phyloP scores from a whole-genome alignment of 2,329 filamentous ascomycete genomes.

The Plectosphaerella cucumerina region DNA sequence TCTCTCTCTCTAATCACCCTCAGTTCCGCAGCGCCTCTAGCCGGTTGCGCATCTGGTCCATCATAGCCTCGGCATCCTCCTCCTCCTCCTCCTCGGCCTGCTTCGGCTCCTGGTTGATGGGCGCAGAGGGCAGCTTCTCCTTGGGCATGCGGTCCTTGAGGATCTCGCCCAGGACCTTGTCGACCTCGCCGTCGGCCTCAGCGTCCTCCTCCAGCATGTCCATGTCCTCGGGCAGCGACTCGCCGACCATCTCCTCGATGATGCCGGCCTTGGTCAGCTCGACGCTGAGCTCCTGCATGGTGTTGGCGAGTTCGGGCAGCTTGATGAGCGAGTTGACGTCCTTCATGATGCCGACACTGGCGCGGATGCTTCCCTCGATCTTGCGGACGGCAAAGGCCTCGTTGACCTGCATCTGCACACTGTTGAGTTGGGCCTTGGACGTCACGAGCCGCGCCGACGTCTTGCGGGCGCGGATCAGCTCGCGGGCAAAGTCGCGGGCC shows the following conservation, averaged over 20 bases:
- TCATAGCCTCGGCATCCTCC: slow-evolving; percentile 81
- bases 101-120: slow-evolving; percentile 48
- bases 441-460: slow-evolving; percentile 72
- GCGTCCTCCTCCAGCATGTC: slow-evolving; percentile 68
- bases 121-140: slow-evolving; percentile 54
- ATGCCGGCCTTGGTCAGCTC: slow-evolving; percentile 94
- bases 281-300: slow-evolving; percentile 81
- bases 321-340: slow-evolving; percentile 85
- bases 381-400: slow-evolving; percentile 94
- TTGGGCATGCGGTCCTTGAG: slow-evolving; percentile 71
- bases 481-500: slow-evolving; percentile 81
- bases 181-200: slow-evolving; percentile 75
- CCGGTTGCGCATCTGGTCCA: slow-evolving; percentile 90
- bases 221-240: slow-evolving; percentile 73
- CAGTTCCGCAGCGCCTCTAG: slow-evolving; percentile 88
- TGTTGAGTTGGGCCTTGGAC: slow-evolving; percentile 85
- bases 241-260: slow-evolving; percentile 95
- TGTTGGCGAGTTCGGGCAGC: slow-evolving; percentile 79
- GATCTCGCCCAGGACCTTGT: slow-evolving; percentile 89
- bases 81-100: slow-evolving; percentile 64
- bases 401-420: slow-evolving; percentile 95
- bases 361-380: slow-evolving; percentile 87
- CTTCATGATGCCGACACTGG: slow-evolving; percentile 91
- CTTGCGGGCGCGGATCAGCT: slow-evolving; percentile 79
- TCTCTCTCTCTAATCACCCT: background rate